These are phyloP conservation scores for Suhomyces faveliae DNA, from an alignment of 805 yeast genomes.

Conservation along the genomic window DNA sequence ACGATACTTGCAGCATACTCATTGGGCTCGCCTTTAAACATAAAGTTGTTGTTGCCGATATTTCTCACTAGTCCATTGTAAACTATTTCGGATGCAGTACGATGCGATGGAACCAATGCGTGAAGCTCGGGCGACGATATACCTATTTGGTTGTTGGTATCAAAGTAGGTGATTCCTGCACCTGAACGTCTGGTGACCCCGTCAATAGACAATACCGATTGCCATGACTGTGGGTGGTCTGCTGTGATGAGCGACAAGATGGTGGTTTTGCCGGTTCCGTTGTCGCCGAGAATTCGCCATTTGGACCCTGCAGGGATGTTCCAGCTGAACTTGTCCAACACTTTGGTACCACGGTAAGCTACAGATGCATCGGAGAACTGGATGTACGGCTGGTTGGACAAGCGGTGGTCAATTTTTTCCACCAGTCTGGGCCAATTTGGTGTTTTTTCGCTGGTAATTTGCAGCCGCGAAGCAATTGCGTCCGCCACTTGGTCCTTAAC, in stretches of 20 bases:
- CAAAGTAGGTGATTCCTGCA: slow-evolving; percentile 65
- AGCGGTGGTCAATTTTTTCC: background rate
- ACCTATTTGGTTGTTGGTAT: slow-evolving; percentile 76
- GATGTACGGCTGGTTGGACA: slow-evolving; percentile 18
- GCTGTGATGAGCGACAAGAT: slow-evolving; percentile 80
- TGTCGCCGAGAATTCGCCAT: slow-evolving; percentile 88
- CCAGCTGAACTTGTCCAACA: slow-evolving; percentile 66
- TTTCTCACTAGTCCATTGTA: slow-evolving; percentile 62
- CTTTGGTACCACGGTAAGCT: slow-evolving; percentile 58
- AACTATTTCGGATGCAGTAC: slow-evolving; percentile 56
- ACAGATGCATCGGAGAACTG: slow-evolving; percentile 64
- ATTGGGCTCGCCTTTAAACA: slow-evolving; percentile 38
- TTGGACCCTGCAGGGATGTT: slow-evolving; percentile 65
- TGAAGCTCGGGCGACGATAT: slow-evolving; percentile 91
- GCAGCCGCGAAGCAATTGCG: background rate
- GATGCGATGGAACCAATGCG: slow-evolving; percentile 66
- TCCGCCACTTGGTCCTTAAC: slow-evolving; percentile 15
- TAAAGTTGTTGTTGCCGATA: slow-evolving; percentile 59
- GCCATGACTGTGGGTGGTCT: slow-evolving; percentile 98
- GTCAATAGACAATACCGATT: slow-evolving; percentile 57
- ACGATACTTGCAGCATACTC: slow-evolving; percentile 20
- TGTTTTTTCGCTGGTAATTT: background rate
- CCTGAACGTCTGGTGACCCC: slow-evolving; percentile 76
- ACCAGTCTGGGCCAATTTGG: background rate
- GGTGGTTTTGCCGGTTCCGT: slow-evolving; percentile 94